A percentile compares a stretch with the other conserved stretches of the same genome.
Evolutionary conservation across 768 basidiomycete genomes (phyloP).

Genomic region (Suillus tomentosus): DNA sequence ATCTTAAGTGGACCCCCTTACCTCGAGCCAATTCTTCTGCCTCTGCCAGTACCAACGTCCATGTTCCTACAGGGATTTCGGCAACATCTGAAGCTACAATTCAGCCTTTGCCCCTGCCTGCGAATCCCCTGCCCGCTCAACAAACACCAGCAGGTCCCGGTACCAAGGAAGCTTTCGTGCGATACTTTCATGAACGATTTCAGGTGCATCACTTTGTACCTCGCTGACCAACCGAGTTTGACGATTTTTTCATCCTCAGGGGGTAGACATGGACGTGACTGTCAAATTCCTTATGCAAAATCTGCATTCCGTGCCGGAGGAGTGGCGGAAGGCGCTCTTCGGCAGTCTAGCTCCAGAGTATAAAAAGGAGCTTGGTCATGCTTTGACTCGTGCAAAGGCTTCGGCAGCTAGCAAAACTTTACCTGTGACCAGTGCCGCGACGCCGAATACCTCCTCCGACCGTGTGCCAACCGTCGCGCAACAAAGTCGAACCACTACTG

Average conservation of each 20-base stretch:
- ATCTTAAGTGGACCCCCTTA: not conserved
- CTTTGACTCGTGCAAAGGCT: not conserved
- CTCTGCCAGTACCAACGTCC: not conserved
- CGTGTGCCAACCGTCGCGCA: not conserved
- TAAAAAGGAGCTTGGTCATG: not conserved
- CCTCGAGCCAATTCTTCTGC: not conserved
- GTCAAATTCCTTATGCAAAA: not conserved
- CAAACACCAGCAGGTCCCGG: not conserved
- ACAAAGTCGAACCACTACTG: not conserved
- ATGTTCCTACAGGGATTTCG: not conserved
- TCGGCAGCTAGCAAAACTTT: not conserved
- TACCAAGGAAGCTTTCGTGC: not conserved
- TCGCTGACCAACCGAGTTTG: not conserved
- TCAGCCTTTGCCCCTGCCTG: not conserved
- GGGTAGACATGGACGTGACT: not conserved
- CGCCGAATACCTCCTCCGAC: not conserved
- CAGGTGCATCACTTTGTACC: not conserved
- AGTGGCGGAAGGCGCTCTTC: conserved; percentile 3
- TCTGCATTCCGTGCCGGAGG: not conserved
- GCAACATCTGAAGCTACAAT: no score
- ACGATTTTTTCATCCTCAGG: not conserved
- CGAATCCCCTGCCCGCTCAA: not conserved
- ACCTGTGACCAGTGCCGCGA: not conserved
- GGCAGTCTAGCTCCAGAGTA: not conserved
- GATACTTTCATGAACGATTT: not conserved